Percentiles rank a stretch among this genome's conserved stretches.
phyloP scores from a whole-genome alignment of 768 basidiomycete genomes.

The Mrakia blollopis region DNA sequence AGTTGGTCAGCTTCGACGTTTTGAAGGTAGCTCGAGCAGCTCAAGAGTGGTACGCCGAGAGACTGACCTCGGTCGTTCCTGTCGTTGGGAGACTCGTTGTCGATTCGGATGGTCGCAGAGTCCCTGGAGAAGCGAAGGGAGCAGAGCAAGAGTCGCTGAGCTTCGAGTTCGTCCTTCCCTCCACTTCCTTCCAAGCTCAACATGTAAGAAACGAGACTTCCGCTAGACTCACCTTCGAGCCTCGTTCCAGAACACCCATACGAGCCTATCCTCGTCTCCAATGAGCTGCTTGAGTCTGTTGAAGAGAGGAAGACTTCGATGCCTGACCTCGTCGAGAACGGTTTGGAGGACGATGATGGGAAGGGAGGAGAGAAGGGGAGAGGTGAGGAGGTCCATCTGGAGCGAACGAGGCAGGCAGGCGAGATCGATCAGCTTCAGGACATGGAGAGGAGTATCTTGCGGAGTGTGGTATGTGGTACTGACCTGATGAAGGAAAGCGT shows the following conservation, averaged over 20 bases:
- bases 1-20: conserved; percentile 17
- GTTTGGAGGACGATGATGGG: conserved; percentile 91
- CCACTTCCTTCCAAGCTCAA: neutral
- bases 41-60: neutral
- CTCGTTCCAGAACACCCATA: conserved; percentile 54
- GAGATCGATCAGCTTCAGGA: conserved; percentile 19
- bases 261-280: conserved; percentile 58
- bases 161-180: neutral
- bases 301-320: conserved; percentile 84
- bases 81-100: conserved; percentile 83
- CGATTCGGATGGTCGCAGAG: conserved; percentile 26
- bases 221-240: conserved; percentile 47
- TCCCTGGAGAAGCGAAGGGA: conserved; percentile 12
- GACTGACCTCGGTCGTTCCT: conserved; percentile 80
- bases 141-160: no score
- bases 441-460: neutral
- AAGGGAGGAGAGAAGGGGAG: conserved; percentile 57
- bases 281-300: conserved; percentile 83
- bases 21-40: neutral
- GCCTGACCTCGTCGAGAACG: conserved; percentile 91
- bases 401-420: conserved; percentile 1
- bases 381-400: conserved; percentile 92
- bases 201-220: neutral
- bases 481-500: conserved; percentile 86
- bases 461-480: conserved; percentile 32